Evolutionary conservation across 2,329 filamentous ascomycete species (phyloP).

Genomic region (Colletotrichum agaves): DNA sequence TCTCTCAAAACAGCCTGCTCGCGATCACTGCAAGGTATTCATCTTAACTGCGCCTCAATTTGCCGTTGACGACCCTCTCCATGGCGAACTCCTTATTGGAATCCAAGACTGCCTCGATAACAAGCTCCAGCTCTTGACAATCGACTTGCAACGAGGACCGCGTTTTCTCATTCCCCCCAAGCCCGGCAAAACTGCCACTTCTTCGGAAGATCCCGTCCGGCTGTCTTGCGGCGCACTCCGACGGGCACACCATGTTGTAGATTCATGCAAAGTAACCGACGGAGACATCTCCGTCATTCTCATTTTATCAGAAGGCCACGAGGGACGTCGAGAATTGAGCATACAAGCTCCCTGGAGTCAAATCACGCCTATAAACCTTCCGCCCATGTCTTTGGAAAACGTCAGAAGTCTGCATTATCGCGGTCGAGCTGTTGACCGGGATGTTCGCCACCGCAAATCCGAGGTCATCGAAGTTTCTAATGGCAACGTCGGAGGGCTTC

Average conservation of each 20-base stretch:
- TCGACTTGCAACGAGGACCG: constrained; percentile 56
- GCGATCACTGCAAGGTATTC: constrained; percentile 71
- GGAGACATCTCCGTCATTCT: constrained; percentile 75
- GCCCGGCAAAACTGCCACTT: constrained; percentile 41
- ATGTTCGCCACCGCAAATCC: constrained; percentile 58
- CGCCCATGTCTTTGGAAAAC: constrained; percentile 69
- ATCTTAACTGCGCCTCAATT: constrained; percentile 71
- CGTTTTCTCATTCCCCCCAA: constrained; percentile 39
- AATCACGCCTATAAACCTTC: constrained; percentile 73
- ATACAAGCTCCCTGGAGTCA: constrained; percentile 81
- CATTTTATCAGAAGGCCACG: constrained; percentile 72
- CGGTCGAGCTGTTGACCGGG: constrained; percentile 62
- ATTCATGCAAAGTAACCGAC: constrained; percentile 78
- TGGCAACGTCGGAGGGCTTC: constrained; percentile 63
- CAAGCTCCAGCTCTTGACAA: constrained; percentile 72
- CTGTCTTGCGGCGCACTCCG: constrained; percentile 62
- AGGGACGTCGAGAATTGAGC: constrained; percentile 74
- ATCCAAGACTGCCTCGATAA: constrained; percentile 77
- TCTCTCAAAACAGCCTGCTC: constrained; percentile 62
- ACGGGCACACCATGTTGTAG: constrained; percentile 74
- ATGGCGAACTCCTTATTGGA: constrained; percentile 70
- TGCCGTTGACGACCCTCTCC: constrained; percentile 62
- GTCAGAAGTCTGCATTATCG: constrained; percentile 68
- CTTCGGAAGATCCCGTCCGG: constrained; percentile 48
- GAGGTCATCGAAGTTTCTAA: constrained; percentile 58